Evolutionary conservation across 1,284 basidiomycete genomes (phyloP).

Genomic region (Sporisorium sorghi): DNA sequence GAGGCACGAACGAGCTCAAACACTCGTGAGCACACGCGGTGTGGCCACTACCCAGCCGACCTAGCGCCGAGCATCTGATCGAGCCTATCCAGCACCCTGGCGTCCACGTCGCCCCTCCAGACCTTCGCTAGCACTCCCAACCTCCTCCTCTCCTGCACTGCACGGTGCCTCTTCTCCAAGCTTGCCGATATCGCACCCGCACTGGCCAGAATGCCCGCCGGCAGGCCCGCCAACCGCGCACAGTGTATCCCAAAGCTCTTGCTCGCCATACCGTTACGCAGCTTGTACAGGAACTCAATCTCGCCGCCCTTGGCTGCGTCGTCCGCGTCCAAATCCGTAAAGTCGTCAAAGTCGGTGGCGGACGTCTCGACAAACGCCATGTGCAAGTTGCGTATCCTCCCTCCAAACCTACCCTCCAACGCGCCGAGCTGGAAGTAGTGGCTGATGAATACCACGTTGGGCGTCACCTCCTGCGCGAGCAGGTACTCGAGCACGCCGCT

Average conservation of each 20-base stretch:
- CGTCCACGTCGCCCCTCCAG: no score
- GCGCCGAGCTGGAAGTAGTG: conserved; percentile 60
- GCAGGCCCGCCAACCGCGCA: conserved; percentile 58
- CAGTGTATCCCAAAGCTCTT: conserved; percentile 66
- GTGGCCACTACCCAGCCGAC: no score
- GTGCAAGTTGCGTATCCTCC: conserved; percentile 49
- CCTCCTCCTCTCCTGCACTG: no score
- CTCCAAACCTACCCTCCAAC: conserved; percentile 13
- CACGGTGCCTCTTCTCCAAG: no score
- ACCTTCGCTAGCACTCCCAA: no score
- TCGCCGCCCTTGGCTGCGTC: conserved; percentile 12
- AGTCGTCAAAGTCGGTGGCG: neutral
- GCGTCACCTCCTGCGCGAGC: conserved; percentile 12
- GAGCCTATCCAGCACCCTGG: no score
- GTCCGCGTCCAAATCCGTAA: neutral
- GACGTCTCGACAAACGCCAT: conserved; percentile 54
- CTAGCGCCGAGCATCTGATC: no score
- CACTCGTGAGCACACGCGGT: no score
- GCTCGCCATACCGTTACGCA: conserved; percentile 50
- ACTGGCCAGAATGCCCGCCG: conserved; percentile 6
- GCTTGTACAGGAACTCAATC: conserved; percentile 65
- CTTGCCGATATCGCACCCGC: conserved; percentile 20
- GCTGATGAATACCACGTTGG: conserved; percentile 60
- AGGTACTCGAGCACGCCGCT: conserved; percentile 54
- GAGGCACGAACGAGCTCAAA: no score